A percentile compares a stretch with the other conserved stretches of the same genome.
phyloP scores from a whole-genome alignment of 371 early-diverging fungal species.

The Mycotypha africana region DNA sequence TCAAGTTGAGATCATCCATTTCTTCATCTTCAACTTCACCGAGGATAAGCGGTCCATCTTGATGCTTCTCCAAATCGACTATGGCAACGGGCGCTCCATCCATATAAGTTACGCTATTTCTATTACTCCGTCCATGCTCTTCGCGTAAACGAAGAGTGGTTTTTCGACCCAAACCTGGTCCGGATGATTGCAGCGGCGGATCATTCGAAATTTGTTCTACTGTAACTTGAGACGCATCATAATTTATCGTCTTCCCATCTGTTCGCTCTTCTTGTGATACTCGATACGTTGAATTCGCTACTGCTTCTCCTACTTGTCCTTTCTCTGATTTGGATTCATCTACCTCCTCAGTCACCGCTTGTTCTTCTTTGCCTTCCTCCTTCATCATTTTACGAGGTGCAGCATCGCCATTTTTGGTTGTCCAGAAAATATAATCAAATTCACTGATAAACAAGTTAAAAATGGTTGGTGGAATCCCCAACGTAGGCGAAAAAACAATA shows the following conservation, averaged over 20 bases:
- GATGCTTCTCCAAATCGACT: constrained; percentile 41
- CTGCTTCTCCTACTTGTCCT: not conserved
- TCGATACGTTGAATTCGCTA: not conserved
- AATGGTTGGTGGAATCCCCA: constrained; percentile 65
- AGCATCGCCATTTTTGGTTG: constrained; percentile 34
- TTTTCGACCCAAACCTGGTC: constrained; percentile 10
- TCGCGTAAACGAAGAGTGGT: constrained; percentile 27
- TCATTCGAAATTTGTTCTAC: not conserved
- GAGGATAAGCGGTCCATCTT: constrained; percentile 33
- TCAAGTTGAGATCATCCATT: constrained; percentile 29
- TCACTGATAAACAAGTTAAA: constrained; percentile 68
- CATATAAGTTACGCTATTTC: constrained; percentile 49
- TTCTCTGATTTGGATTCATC: no score
- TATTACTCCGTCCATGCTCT: constrained; percentile 38
- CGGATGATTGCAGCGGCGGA: no score
- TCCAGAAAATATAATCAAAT: constrained; percentile 59
- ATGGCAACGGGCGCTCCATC: constrained; percentile 46
- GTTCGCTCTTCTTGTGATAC: no score
- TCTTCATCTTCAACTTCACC: constrained; percentile 42
- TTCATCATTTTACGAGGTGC: constrained; percentile 25
- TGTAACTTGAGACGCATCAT: no score
- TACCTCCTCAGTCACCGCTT: not conserved
- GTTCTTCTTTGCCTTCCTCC: constrained; percentile 10
- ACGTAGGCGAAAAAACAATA: constrained; percentile 70
- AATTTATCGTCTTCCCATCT: no score